Evolutionary conservation across 2,329 filamentous ascomycete genomes (phyloP).

Genomic region (Nemania diffusa): DNA sequence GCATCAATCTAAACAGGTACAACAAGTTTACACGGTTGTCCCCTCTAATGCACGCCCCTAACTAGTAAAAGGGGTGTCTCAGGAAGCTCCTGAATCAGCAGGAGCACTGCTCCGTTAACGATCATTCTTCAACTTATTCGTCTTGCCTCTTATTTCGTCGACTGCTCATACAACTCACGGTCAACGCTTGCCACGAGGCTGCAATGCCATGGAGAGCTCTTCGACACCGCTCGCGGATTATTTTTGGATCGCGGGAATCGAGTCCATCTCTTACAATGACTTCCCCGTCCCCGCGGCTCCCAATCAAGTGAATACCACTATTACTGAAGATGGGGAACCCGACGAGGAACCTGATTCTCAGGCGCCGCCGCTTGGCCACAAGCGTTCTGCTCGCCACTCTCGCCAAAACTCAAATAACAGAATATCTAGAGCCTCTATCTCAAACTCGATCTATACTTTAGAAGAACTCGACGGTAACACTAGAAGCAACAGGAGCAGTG

Average conservation of each 20-base stretch:
- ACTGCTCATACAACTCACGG: slow-evolving; percentile 24
- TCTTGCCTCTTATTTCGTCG: neutral
- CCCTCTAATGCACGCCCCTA: slow-evolving; percentile 27
- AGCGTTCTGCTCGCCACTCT: slow-evolving; percentile 64
- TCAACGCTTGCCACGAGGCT: slow-evolving; percentile 39
- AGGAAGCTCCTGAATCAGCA: slow-evolving; percentile 13
- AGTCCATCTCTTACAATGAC: slow-evolving; percentile 73
- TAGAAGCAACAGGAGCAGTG: slow-evolving; percentile 72
- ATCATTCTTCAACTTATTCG: slow-evolving; percentile 25
- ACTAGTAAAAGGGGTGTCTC: slow-evolving; percentile 21
- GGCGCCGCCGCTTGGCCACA: slow-evolving; percentile 48
- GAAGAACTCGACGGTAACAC: slow-evolving; percentile 69
- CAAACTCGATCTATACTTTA: slow-evolving; percentile 63
- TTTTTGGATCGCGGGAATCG: slow-evolving; percentile 79
- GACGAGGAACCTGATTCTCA: slow-evolving; percentile 54
- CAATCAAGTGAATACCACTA: slow-evolving; percentile 65
- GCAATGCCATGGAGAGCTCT: slow-evolving; percentile 66
- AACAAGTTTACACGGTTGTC: slow-evolving; percentile 11
- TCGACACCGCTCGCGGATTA: slow-evolving; percentile 77
- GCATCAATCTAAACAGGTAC: slow-evolving; percentile 8
- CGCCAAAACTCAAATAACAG: slow-evolving; percentile 69
- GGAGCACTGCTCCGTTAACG: slow-evolving; percentile 17
- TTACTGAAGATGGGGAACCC: slow-evolving; percentile 70
- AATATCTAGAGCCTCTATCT: slow-evolving; percentile 63
- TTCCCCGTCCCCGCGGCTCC: slow-evolving; percentile 52